Percentiles rank a stretch among this genome's conserved stretches.
Evolutionary conservation across 2,329 filamentous ascomycete species (phyloP).

Genomic region (Trichothecium roseum): DNA sequence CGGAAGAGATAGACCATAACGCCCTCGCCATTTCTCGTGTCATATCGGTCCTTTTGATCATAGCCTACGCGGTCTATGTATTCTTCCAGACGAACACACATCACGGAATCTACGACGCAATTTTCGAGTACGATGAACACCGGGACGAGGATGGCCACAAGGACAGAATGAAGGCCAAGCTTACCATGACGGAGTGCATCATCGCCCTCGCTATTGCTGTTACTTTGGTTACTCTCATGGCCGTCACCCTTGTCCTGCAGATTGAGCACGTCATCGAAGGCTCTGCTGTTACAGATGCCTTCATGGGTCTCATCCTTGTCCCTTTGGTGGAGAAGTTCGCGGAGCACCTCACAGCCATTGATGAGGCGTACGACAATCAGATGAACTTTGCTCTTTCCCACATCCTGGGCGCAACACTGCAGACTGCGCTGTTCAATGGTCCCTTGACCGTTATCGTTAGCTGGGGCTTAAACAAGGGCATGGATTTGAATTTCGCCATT

Average conservation of each 20-base stretch:
- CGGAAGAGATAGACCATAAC: conserved; percentile 33
- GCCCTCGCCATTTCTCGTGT: conserved; percentile 59
- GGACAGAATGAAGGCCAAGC: conserved; percentile 51
- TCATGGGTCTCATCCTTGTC: conserved; percentile 64
- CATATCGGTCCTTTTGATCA: conserved; percentile 58
- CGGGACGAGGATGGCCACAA: conserved; percentile 53
- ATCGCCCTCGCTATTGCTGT: conserved; percentile 55
- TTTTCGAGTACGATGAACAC: conserved; percentile 61
- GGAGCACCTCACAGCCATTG: conserved; percentile 73
- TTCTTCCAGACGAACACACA: conserved; percentile 70
- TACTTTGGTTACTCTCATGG: conserved; percentile 61
- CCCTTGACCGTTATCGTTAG: conserved; percentile 75
- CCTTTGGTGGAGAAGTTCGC: conserved; percentile 79
- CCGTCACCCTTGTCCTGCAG: conserved; percentile 62
- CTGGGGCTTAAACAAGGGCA: conserved; percentile 61
- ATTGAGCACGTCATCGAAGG: conserved; percentile 49
- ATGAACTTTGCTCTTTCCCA: conserved; percentile 83
- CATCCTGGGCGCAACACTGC: conserved; percentile 76
- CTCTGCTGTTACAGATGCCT: conserved; percentile 37
- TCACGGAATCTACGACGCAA: conserved; percentile 64
- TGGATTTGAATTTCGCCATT: conserved; percentile 77
- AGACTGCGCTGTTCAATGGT: conserved; percentile 81
- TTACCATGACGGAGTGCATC: conserved; percentile 65
- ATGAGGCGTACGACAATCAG: conserved; percentile 74
- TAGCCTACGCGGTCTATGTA: conserved; percentile 57